Evolutionary conservation across 2,329 filamentous ascomycete species (phyloP).

Genomic region (Fusarium chaquense): DNA sequence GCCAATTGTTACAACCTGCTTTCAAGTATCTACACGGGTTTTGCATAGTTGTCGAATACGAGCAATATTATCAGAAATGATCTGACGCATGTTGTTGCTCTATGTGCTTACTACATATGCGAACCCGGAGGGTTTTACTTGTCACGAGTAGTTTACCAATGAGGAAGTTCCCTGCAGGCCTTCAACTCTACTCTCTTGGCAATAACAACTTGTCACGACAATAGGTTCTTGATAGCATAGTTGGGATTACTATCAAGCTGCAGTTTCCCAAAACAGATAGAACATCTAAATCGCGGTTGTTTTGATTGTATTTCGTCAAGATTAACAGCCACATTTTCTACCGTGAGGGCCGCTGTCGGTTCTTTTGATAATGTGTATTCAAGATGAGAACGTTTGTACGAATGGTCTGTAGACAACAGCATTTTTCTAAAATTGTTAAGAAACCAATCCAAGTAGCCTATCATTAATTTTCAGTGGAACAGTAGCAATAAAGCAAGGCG

Average conservation of each 20-base stretch:
- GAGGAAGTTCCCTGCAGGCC: not conserved
- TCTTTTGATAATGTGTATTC: too few relatives aligned
- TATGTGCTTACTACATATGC: not conserved
- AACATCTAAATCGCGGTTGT: too few relatives aligned
- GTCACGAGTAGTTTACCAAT: not conserved
- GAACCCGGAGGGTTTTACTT: not conserved
- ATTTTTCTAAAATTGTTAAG: too few relatives aligned
- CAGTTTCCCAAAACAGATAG: not conserved
- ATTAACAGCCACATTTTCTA: too few relatives aligned
- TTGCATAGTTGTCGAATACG: not conserved
- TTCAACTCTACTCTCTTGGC: not conserved
- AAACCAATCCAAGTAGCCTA: too few relatives aligned
- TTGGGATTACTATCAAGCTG: not conserved
- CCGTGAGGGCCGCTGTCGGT: too few relatives aligned
- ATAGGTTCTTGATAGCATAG: not conserved
- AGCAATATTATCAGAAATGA: not conserved
- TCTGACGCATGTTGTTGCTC: not conserved
- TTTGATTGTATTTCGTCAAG: too few relatives aligned
- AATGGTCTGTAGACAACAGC: too few relatives aligned
- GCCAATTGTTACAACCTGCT: not conserved
- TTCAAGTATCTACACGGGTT: not conserved
- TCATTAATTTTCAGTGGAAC: too few relatives aligned
- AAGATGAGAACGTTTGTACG: too few relatives aligned
- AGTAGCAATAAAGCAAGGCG: too few relatives aligned
- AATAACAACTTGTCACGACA: accelerated